phyloP scores from a whole-genome alignment of 2,329 filamentous ascomycete species.

The Metarhizium robertsii region DNA sequence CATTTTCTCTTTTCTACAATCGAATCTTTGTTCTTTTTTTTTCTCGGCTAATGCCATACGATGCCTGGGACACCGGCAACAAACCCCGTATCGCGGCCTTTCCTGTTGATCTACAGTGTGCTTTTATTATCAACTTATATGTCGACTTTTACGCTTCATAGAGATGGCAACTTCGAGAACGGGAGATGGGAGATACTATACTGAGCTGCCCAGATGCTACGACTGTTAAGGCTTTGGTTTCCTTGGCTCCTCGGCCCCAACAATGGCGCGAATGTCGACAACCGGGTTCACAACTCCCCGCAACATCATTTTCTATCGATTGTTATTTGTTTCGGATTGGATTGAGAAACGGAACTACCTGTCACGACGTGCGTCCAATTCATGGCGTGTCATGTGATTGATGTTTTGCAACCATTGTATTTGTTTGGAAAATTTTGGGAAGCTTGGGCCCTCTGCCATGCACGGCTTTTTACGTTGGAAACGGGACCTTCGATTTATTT shows the following conservation, averaged over 20 bases:
- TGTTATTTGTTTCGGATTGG: not conserved
- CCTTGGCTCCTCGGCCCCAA: not conserved
- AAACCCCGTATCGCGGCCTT: not conserved
- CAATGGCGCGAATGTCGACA: not conserved
- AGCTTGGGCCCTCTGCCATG: not conserved
- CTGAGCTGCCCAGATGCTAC: not conserved
- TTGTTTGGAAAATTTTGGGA: not conserved
- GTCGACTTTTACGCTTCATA: not conserved
- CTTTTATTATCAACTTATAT: not conserved
- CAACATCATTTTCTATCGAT: not conserved
- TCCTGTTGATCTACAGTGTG: not conserved
- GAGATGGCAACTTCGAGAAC: not conserved
- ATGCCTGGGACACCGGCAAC: not conserved
- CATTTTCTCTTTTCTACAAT: not conserved
- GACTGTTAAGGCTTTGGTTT: not conserved
- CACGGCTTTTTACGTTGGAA: not conserved
- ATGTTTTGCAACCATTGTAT: not conserved
- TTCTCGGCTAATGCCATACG: not conserved
- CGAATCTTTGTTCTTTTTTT: constrained; percentile 3
- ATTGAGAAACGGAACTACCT: not conserved
- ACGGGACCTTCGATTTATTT: not conserved
- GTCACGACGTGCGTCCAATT: not conserved
- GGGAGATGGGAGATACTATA: not conserved
- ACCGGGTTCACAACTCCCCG: not conserved
- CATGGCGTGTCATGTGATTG: not conserved